Base-by-base conservation (phyloP, 2,329 filamentous ascomycete species). In the Paecilomyces sp. region DNA sequence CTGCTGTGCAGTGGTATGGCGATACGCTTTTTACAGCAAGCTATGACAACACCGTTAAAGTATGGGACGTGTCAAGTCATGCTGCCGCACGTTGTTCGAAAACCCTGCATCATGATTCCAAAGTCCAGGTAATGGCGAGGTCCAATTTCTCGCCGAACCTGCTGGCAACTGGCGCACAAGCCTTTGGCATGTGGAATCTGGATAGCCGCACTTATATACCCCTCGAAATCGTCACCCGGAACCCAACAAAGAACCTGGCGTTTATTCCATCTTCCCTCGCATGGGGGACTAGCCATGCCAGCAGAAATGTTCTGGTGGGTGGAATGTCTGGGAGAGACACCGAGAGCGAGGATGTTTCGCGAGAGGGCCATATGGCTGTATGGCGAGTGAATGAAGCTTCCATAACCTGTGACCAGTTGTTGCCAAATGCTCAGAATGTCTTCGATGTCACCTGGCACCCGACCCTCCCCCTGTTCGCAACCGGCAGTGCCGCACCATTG, bases 381-480 rank as follows among this genome's bases (percentile, higher is more conserved):
- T 87, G 83, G 83, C 77, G 81, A 61, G 65, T 84, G 2, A 66
- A 71, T 13, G 75, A 79, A 34, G 70, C 74, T 3, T 64, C 69
- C 9, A 65, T 74, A 4, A 63, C 36, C 7, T 61, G 65, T 25
- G 63, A 82, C 1, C 64, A 71, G n/a, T 68, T 85, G 0, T 69
- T 71, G 11, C 79, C 79, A 1, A 76, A 77, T 15, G 78, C 79
- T 0, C 79, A 80, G 36, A 83, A 83, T 60, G 78, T 86, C 0
- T 86, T 85, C 64, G 84, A 87, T 63, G 72, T 83, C 1, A 76
- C 81, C 1, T 88, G 84, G 79, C 83, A 85, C 64, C 79, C 81
- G 0, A 71, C 63, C 7, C 67, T 79, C 4, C 72, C 74, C 4
- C 66, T 76, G 3, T 85, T 87, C 65, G 83, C 80, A 11, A 80